Evolutionary conservation across 139 green algal species (phyloP).

Genomic region (Asterochloris erici): DNA sequence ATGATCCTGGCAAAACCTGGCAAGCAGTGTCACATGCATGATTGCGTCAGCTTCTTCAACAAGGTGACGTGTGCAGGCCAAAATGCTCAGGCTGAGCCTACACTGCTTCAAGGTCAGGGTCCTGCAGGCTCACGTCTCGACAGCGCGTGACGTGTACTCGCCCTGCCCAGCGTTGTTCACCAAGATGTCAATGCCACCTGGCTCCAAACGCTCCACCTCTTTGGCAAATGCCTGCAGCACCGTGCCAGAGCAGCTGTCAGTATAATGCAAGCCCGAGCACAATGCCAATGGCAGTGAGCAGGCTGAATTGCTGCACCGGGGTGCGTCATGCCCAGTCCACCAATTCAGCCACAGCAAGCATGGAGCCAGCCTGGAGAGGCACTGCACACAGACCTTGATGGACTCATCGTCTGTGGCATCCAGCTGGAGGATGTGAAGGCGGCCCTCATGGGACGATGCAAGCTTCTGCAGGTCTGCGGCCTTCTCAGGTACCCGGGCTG

Average conservation of each 20-base stretch:
- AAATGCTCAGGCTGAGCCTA: too few species aligned
- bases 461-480: background rate
- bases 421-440: background rate
- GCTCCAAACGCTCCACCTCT: background rate
- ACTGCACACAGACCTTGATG: constrained; percentile 9
- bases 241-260: background rate
- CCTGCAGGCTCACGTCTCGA: constrained; percentile 5
- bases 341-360: background rate
- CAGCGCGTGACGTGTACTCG: background rate
- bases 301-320: too few species aligned
- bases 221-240: background rate
- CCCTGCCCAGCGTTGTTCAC: constrained; percentile 10
- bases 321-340: too few species aligned
- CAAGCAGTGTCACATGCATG: too few species aligned
- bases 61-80: too few species aligned
- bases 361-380: background rate
- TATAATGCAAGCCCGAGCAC: too few species aligned
- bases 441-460: background rate
- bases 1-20: too few species aligned
- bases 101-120: too few species aligned
- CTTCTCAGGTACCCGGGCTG: background rate
- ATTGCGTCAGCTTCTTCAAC: too few species aligned
- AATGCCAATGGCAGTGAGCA: too few species aligned
- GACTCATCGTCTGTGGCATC: background rate
- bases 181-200: constrained; percentile 1